Evolutionary conservation across 495 filamentous ascomycete genomes (phyloP).

Genomic region (Aspergillus diversus): DNA sequence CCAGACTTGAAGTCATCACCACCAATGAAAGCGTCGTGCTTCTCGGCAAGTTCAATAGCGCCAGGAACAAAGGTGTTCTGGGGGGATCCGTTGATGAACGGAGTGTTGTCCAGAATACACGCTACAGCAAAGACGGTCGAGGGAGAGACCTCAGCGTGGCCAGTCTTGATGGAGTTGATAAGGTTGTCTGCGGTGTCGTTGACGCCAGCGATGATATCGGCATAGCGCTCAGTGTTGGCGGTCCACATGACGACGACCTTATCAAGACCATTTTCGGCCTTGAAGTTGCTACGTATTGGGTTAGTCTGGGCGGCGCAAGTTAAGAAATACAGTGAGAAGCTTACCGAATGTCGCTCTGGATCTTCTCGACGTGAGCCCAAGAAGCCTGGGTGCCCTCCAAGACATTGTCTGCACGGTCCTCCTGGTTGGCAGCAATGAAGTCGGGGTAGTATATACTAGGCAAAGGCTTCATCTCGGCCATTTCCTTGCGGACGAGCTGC

Average conservation of each 20-base stretch:
- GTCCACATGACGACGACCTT: conserved; percentile 99
- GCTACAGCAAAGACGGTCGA: conserved; percentile 97
- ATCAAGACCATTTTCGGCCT: conserved; percentile 80
- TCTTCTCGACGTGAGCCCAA: conserved; percentile 86
- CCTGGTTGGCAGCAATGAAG: conserved; percentile 99
- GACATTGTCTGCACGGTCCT: conserved; percentile 92
- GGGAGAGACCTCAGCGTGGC: conserved; percentile 87
- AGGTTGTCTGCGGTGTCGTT: conserved; percentile 98
- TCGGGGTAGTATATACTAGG: conserved; percentile 98
- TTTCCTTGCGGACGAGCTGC: conserved; percentile 84
- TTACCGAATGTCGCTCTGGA: conserved; percentile 94
- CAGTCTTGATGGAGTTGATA: conserved; percentile 78
- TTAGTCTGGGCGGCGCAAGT: conserved; percentile 25
- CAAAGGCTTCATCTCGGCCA: conserved; percentile 85
- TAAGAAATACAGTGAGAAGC: conserved; percentile 18
- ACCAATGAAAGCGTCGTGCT: conserved; percentile 87
- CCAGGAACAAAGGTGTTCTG: conserved; percentile 99
- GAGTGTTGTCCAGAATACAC: conserved; percentile 83
- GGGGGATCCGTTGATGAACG: conserved; percentile 99
- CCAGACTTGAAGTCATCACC: conserved; percentile 99
- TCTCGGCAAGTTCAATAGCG: conserved; percentile 86
- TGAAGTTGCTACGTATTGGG: conserved; percentile 71
- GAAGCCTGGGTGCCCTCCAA: conserved; percentile 81
- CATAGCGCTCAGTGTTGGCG: conserved; percentile 96
- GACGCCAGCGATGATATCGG: conserved; percentile 83